Evolutionary conservation across 768 basidiomycete species (phyloP), one percentile per base, ranked within the genome.

Genomic region (Amanita exitialis): DNA sequence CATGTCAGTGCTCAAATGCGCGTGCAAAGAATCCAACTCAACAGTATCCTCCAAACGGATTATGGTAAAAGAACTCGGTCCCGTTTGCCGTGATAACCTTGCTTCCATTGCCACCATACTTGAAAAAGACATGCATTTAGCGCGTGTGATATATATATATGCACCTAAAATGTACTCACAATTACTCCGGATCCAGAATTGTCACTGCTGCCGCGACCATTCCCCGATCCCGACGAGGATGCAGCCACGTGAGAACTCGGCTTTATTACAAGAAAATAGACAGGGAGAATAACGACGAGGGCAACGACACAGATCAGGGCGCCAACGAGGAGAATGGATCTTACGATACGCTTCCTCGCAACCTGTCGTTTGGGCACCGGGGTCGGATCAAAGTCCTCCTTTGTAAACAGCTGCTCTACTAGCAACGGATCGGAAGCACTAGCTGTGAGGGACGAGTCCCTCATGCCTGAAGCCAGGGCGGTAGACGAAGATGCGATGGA

Each of bases 21-120:
- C 30, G 4, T 12, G 20, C 16, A 49, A 44, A 53, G 21, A 20
- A 42, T 53, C 15, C 36, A 21, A 50, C 61, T 76, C 69, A 60
- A 77, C 80, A 83, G 57, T 70, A 75, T 9, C 82, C 83, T 13
- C 80, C 88, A 62, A 86, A 85, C 1, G 75, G 64, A 65, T 90
- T 91, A 55, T 70, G 67, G 62, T 92, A 91, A 0, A 69, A 77
- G 65, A 90, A 83, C 3, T 70, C 73, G 0, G 78, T 71, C 6
- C 89, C 90, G 55, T 88, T 76, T 4, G 73, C 76, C 10, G 73
- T 67, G 10, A 69, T 77, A 41, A 90, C 67, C 12, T 66, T 63
- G 10, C 79, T 82, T 5, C 86, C 86, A 57, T 83, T 76, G 8
- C 77, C 76, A 15, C 88, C 88, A 6, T 65, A 69, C 66, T 66